phyloP scores from a whole-genome alignment of 2,329 filamentous ascomycete species.

The Cladosporium austrohemisphaericum region DNA sequence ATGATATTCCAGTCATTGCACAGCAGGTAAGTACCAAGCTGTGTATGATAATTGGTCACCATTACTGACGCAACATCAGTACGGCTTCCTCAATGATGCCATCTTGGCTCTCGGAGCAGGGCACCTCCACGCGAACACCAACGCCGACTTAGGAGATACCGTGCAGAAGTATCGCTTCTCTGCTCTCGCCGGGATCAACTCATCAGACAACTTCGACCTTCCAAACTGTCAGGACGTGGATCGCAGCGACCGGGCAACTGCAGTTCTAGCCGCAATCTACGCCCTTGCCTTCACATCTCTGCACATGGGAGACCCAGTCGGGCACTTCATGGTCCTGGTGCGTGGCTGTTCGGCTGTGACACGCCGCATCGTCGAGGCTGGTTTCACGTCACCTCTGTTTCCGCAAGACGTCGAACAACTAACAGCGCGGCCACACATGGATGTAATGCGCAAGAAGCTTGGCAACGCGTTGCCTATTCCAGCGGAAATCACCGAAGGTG shows the following conservation, averaged over 20 bases:
- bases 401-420: neutral
- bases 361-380: conserved; percentile 2
- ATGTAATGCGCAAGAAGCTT: neutral
- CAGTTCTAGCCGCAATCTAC: conserved; percentile 1
- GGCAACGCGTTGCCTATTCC: neutral
- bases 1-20: conserved; percentile 8
- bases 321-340: conserved; percentile 5
- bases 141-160: neutral
- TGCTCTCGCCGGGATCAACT: conserved; percentile 6
- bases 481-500: neutral
- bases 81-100: conserved; percentile 2
- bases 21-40: conserved; percentile 4
- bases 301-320: conserved; percentile 11
- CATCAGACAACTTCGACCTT: conserved; percentile 4
- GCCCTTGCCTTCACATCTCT: neutral
- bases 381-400: conserved; percentile 2
- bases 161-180: conserved; percentile 10
- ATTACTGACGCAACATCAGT: neutral
- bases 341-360: conserved; percentile 3
- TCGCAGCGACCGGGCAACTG: conserved; percentile 2
- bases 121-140: neutral
- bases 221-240: neutral
- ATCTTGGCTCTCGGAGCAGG: conserved; percentile 3
- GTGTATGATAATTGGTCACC: no score
- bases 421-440: neutral